phyloP scores from a whole-genome alignment of 1,284 basidiomycete species.

The Sphaerobolus stellatus region DNA sequence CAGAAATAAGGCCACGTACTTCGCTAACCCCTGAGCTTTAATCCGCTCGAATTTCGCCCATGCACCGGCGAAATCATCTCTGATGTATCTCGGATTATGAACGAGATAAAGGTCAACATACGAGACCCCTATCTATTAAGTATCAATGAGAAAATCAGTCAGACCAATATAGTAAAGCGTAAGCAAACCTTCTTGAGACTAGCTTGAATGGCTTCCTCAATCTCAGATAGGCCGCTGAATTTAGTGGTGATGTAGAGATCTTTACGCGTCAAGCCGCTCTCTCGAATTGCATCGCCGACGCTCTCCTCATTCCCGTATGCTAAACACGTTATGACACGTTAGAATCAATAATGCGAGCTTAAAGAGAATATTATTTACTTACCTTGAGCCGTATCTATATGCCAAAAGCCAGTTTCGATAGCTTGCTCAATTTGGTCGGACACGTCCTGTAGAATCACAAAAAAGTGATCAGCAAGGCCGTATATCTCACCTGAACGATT shows the following conservation, averaged over 20 bases:
- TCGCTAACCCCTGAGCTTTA: slow-evolving; percentile 59
- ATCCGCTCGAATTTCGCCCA: slow-evolving; percentile 72
- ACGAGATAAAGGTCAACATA: slow-evolving; percentile 76
- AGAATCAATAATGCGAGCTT: not conserved
- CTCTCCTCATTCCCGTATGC: slow-evolving; percentile 54
- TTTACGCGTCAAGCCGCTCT: slow-evolving; percentile 47
- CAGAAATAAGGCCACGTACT: slow-evolving; percentile 37
- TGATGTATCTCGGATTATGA: slow-evolving; percentile 49
- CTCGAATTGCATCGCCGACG: slow-evolving; percentile 50
- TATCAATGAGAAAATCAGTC: not conserved
- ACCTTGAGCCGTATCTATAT: slow-evolving; percentile 49
- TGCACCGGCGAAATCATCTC: slow-evolving; percentile 47
- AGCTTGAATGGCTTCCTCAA: slow-evolving; percentile 38
- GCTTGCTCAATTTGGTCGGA: slow-evolving; percentile 40
- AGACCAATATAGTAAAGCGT: not conserved
- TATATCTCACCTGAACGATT: too few species aligned
- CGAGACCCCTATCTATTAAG: slow-evolving; percentile 56
- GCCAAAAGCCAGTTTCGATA: slow-evolving; percentile 45
- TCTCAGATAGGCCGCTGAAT: slow-evolving; percentile 42
- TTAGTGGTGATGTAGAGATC: slow-evolving; percentile 62
- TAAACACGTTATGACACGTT: too few species aligned
- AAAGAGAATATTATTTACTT: slow-evolving; percentile 27
- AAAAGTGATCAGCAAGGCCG: too few species aligned
- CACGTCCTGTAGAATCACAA: too few species aligned
- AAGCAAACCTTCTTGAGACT: slow-evolving; percentile 39